Base-by-base conservation (phyloP, 345 rosid genomes). In the Syzygium grande region DNA sequence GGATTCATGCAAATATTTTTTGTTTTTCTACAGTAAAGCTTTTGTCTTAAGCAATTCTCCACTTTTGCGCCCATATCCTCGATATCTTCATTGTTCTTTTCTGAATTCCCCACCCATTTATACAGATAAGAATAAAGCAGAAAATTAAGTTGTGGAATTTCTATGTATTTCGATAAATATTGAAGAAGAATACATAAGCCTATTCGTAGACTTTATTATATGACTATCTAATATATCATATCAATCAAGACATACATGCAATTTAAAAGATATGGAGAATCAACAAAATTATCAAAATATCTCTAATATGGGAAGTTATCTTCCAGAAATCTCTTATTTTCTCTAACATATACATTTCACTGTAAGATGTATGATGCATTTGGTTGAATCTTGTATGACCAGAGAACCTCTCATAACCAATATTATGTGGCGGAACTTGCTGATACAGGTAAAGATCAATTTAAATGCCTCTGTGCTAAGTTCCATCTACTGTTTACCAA, bases 361-460 rank as follows among this genome's bases (percentile, higher is more conserved):
- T 17, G 38, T 13, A 61, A 61, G 73, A 61, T 61, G 73, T 61
- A 61, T 61, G 10, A 61, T 61, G 38, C 85, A 51, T 61, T 21
- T 5, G 16, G 41, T 87, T 73, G 88, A 86, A 73, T 85, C 56
- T 86, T 38, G 46, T n/a, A n/a, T 85, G 90, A 83, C 56, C 94
- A 95, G 99, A 86, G 99, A 98, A 91, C 98, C 99, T 65, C 98
- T 98, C 86, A 93, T 97, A 89, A 98, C 97, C 84, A 97, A 95
- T 89, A 94, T 98, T 89, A 98, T 98, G 99, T 98, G 99, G 99
- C 94, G 99, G 90, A 98, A 98, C 94, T 91, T 96, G 90, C 89
- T 97, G 78, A 87, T 97, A 87, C 99, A 97, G 96, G 99, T 97
- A 92, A 27, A 49, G 23, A 52, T 25, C 15, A 1, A 38, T 79